Base-by-base conservation (phyloP, 495 filamentous ascomycete genomes). In the Monascus purpureus region DNA sequence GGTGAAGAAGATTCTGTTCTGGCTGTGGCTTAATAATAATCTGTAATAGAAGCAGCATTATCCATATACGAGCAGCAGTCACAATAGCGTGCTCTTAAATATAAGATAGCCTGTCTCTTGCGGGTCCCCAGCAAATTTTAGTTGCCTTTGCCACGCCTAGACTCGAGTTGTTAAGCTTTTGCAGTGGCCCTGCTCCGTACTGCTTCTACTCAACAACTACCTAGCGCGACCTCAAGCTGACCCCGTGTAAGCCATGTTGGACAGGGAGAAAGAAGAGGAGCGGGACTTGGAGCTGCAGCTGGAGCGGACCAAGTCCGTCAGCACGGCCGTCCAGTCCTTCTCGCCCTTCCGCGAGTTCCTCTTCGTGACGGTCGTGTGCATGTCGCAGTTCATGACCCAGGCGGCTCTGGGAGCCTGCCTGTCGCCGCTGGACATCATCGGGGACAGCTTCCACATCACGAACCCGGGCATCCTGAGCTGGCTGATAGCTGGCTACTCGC, bases 401-500 rank as follows among this genome's bases (percentile, higher is more conserved):
- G 49, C 49, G 1, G 49, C 46, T 19, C 41, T 67, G 2, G 52
- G 35, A 22, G 20, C 9, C 5, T 22, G 46, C 25, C 45, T 72
- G 25, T 52, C 52, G 1, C 55, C 59, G 16, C 47, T 59, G 5
- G 46, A 52, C 28, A 40, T 53, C 26, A 68, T 74, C 37, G 59
- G 59, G 13, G 41, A 53, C 16, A 58, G 50, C 27, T 70, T 71
- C 31, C 52, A 47, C 13, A 50, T 63, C n/a, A 36, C 23, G 1
- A 56, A 67, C 19, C 49, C 55, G 1, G 61, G 53, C 13, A 32
- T 47, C 5, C 31, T 63, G 8, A 56, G 54, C 26, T 77, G 73
- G 75, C 66, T 68, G 19, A 49, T 72, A 27, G 72, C 72, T 2
- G 64, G 55, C 0, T 78, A 75, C 46, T 61, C 59, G 17, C 50